Conservation (phyloP, 306 rosid species). For the Mimosa pudica region DNA sequence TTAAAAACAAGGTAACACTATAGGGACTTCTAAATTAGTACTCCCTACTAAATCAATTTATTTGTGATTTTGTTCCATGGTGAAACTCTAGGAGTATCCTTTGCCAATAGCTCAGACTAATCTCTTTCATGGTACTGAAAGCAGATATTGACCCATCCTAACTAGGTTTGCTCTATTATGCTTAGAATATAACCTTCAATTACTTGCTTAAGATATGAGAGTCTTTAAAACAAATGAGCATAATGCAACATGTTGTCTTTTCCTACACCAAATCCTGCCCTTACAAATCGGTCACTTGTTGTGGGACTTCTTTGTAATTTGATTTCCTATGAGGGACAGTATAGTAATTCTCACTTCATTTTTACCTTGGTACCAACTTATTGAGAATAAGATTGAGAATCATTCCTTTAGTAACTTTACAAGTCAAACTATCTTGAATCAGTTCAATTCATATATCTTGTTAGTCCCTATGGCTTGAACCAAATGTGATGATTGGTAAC, state of each 20-base stretch:
- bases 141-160: neutral
- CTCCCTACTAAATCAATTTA: too few species aligned
- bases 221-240: neutral
- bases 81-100: neutral
- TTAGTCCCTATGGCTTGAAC: neutral
- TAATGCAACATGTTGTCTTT: too few species aligned
- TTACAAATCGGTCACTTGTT: too few species aligned
- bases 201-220: neutral
- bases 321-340: too few species aligned
- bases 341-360: too few species aligned
- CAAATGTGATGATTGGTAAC: neutral
- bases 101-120: too few species aligned
- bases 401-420: neutral
- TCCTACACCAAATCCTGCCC: too few species aligned
- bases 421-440: neutral
- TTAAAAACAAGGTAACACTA: too few species aligned
- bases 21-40: too few species aligned
- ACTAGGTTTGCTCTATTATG: neutral
- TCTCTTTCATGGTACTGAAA: neutral
- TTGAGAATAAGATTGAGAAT: neutral
- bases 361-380: neutral
- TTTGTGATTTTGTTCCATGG: too few species aligned
- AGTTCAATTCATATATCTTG: neutral
- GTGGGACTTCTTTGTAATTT: too few species aligned
- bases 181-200: too few species aligned